Base-by-base conservation (phyloP, 2,329 filamentous ascomycete species). In the Aspergillus fijiensis region DNA sequence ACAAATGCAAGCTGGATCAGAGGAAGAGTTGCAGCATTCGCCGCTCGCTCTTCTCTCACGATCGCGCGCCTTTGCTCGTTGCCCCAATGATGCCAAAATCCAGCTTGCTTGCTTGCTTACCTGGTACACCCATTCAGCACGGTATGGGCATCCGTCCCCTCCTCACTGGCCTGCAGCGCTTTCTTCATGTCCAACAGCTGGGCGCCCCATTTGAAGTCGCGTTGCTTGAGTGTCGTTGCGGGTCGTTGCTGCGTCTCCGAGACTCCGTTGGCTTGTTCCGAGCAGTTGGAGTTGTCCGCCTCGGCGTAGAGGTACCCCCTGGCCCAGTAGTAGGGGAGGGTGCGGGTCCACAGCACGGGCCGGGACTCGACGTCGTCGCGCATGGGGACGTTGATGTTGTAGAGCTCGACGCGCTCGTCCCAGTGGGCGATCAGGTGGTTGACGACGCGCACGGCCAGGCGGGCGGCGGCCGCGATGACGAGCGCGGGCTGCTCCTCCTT, bases 141-240 rank as follows among this genome's bases (percentile, higher is more conserved):
- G 11, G 89, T 90, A 89, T 93, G 96, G 2, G 93, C 93, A 78
- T 97, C 93, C 64, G 91, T 95, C 1, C 91, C 92, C 9, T 90
- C 89, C 55, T 83, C 81, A 49, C 88, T 86, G 63, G 88, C 84
- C 67, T 91, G 87, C 25, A 96, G 89, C 63, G 88, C 91, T 76
- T 90, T 86, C 75, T 92, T 91, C 29, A 97, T 91, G 75, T 96
- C 92, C 29, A 86, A 84, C 73, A 96, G 91, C 64, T 85, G 85
- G 11, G 93, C 92, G 51, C 89, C 86, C 93, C 93, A 97, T 77
- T 92, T 92, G 81, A 96, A 97, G 76, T 94, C 89, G 71, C 89
- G 89, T 75, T 94, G 88, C 61, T 79, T 84, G 72, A 89, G 86
- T 39, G 81, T n/a, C 16, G 39, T 45, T 4, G 39, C 33, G 12